Evolutionary conservation across 139 green algal genomes (phyloP).

Genomic region (Coelastrella sp.): DNA sequence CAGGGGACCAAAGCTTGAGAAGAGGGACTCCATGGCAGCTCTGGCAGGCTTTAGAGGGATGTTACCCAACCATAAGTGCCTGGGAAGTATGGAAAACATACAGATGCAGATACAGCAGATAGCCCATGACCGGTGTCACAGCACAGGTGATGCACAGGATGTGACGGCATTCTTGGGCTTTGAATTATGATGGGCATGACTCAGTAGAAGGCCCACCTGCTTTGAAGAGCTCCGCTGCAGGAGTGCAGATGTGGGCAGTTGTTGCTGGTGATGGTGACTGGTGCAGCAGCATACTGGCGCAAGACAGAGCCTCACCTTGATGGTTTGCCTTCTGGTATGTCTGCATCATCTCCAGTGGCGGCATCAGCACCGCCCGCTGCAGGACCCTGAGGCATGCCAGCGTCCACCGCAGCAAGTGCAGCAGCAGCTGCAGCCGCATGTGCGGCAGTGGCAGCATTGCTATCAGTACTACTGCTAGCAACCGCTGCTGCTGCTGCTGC

Average conservation of each 20-base stretch:
- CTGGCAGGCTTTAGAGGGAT: constrained; percentile 79
- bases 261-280: too few species aligned
- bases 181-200: neutral
- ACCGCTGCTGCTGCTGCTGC: constrained; percentile 30
- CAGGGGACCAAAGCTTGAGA: constrained; percentile 72
- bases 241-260: too few species aligned
- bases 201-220: too few species aligned
- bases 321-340: constrained; percentile 27
- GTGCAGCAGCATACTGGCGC: too few species aligned
- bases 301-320: constrained; percentile 4
- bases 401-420: constrained; percentile 62
- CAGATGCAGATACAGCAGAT: neutral
- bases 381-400: constrained; percentile 42
- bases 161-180: neutral
- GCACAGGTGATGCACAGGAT: neutral
- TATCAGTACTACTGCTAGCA: constrained; percentile 7
- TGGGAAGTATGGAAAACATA: constrained; percentile 50
- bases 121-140: neutral
- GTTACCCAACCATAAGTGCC: constrained; percentile 90
- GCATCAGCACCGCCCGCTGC: neutral
- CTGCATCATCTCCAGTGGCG: constrained; percentile 39
- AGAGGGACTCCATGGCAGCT: constrained; percentile 71
- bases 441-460: constrained; percentile 44
- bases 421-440: constrained; percentile 52
- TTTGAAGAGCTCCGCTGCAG: too few species aligned